Base-by-base conservation (phyloP, 441 rosid species). In the Eruca vesicaria region DNA sequence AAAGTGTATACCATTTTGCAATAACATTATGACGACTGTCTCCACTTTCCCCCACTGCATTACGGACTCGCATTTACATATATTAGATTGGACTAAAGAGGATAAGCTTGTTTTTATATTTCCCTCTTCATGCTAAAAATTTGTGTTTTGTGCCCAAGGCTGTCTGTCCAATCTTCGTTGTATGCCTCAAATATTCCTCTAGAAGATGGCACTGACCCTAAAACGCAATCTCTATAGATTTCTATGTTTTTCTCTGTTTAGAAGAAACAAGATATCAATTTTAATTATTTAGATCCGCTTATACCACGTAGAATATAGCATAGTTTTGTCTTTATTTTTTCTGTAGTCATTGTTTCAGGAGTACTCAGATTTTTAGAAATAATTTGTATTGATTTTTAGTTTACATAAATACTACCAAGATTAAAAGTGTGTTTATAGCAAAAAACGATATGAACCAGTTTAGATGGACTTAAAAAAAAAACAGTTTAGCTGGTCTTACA, bases 21-120 rank as follows among this genome's bases (percentile, higher is more conserved):
- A 73, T 41, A 68, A 26, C 31, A 55, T 21, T 62, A 78, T 78
- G 81, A 78, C 53, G 77, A 73, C 20, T 73, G 81, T 73, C 78
- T 78, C 78, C 81, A 78, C 78, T 78, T 77, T 53, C 69, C 50
- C 68, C 69, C 81, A 78, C 72, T 66, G 59, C 76, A 66, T 63
- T 28, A 50, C 59, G 66, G 6, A 48, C 36, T 15, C 63, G 53
- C 59, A n/a, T 29, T n/a, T 32, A 36, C 33, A 70, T 19, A 36
- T 71, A 50, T 71, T 66, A 66, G 73, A 77, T 77, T 77, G 72
- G 80, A 58, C 76, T 23, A 66, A 48, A 77, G 76, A 77, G 72
- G 76, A 77, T 77, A 77, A 77, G 71, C 68, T 20, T 75, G 56
- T 71, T 29, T 11, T 14, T 4, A 18, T 15, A 18, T 7, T 31